Evolutionary conservation across 352 stramenopile genomes (phyloP), one percentile per base, ranked within the genome.

Genomic region (Elongisporangium undulatum): DNA sequence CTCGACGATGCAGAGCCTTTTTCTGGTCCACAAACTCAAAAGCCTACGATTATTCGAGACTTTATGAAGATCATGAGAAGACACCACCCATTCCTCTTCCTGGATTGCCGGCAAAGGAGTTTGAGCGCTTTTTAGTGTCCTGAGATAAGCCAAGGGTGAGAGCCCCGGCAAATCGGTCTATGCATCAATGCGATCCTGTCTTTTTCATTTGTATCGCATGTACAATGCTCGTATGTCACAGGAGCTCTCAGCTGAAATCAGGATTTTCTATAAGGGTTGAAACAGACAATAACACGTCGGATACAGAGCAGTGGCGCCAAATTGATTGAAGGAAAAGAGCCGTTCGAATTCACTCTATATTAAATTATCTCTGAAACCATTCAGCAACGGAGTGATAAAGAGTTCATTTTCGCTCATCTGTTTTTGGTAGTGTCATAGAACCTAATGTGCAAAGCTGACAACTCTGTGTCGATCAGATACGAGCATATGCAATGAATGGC

Each of bases 401-500:
- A 63, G 9, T 24, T 53, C 50, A 20, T 56, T 2, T 63, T 65
- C 24, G 54, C 21, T 21, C 63, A 62, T 53, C 8, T 26, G 3
- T 63, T 65, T 58, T 38, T 69, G 6, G 2, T 66, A 0, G 23
- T 55, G 1, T 59, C 19, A 12, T 69, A 55, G 51, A 63, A 66
- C 24, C 26, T 65, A 0, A 65, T 66, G 54, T 66, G 58, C 26
- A 39, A 51, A 19, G 63, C 63, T 19, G 49, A 41, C 19, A 62
- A 17, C 8, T 26, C 63, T 9, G 49, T 55, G n/a, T 64, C 54
- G 1, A 60, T 69, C 19, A 49, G 24, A n/a, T 48, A 51, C 29
- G 53, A 24, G 3, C 62, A 68, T 52, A 49, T 62, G 3, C 56
- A 50, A 15, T 69, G 63, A 50, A 15, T 69, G 63, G 58, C 49